phyloP scores from a whole-genome alignment of 306 rosid species.

The Cicer arietinum region DNA sequence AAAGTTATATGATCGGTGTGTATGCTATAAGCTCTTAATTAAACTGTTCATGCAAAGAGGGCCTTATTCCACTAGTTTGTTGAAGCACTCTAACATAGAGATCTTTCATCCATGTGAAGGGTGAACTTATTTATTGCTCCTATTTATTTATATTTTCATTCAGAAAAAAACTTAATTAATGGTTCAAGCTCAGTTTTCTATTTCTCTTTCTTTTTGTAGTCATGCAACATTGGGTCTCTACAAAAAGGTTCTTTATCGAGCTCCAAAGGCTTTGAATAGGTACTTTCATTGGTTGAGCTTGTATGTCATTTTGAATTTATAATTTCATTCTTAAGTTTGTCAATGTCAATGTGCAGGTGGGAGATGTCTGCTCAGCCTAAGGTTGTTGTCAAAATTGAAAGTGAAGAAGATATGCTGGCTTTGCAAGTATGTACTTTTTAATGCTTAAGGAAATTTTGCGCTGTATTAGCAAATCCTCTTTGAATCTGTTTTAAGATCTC shows the following conservation, averaged over 20 bases:
- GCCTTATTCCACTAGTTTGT: not conserved
- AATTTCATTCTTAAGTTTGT: slow-evolving; percentile 21
- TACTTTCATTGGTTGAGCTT: slow-evolving; percentile 28
- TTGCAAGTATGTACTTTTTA: slow-evolving; percentile 66
- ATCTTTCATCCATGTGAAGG: not conserved
- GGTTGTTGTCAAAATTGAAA: slow-evolving; percentile 91
- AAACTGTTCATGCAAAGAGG: too few relatives aligned
- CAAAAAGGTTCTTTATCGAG: slow-evolving; percentile 77
- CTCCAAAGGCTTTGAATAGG: slow-evolving; percentile 90
- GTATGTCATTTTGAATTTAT: not conserved
- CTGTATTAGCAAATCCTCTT: slow-evolving; percentile 11
- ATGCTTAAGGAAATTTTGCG: not conserved
- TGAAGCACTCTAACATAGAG: slow-evolving; percentile 31
- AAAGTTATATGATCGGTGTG: too few relatives aligned
- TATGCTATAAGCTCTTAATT: too few relatives aligned
- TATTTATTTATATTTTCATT: slow-evolving; percentile 8
- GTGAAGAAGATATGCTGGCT: slow-evolving; percentile 88
- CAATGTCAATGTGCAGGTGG: slow-evolving; percentile 66
- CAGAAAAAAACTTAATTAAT: not conserved
- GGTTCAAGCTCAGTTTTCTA: slow-evolving; percentile 16
- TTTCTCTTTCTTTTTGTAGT: slow-evolving; percentile 49
- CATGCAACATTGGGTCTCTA: slow-evolving; percentile 96
- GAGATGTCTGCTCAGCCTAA: slow-evolving; percentile 98
- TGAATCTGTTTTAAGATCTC: slow-evolving; percentile 8
- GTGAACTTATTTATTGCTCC: slow-evolving; percentile 10